Evolutionary conservation across 2,329 filamentous ascomycete genomes (phyloP).

Genomic region (Fusarium sp.): DNA sequence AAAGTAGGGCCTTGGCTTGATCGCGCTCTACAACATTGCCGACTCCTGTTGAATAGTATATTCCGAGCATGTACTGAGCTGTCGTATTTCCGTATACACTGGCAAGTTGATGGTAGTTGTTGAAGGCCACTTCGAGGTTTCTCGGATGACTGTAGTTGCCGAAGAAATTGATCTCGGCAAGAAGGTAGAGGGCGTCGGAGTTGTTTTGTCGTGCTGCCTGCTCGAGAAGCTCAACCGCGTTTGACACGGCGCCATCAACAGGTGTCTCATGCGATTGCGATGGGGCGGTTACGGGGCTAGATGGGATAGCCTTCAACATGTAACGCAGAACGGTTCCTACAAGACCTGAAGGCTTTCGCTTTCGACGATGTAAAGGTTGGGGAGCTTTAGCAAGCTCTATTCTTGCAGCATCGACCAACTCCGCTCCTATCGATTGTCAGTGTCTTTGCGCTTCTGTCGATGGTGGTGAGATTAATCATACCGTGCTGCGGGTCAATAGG

Average conservation of each 20-base stretch:
- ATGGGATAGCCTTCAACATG: conserved; percentile 61
- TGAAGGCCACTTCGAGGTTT: conserved; percentile 82
- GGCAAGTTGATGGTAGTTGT: conserved; percentile 83
- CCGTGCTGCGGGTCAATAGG: conserved; percentile 52
- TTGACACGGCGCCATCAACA: conserved; percentile 58
- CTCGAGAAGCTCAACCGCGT: conserved; percentile 64
- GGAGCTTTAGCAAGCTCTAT: conserved; percentile 63
- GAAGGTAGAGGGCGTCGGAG: conserved; percentile 86
- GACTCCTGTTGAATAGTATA: conserved; percentile 95
- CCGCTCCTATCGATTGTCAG: conserved; percentile 56
- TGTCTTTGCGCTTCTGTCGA: conserved; percentile 3
- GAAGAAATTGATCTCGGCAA: conserved; percentile 96
- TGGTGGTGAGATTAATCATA: conserved; percentile 40
- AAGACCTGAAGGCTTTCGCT: conserved; percentile 59
- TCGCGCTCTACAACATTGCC: conserved; percentile 83
- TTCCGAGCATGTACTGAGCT: conserved; percentile 93
- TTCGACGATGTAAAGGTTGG: conserved; percentile 56
- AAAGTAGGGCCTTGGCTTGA: conserved; percentile 90
- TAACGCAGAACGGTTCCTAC: conserved; percentile 56
- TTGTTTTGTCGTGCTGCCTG: conserved; percentile 67
- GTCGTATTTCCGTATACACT: conserved; percentile 84
- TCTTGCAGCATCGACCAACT: conserved; percentile 64
- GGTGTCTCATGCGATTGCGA: conserved; percentile 51
- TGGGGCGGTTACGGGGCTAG: conserved; percentile 60
- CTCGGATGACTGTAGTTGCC: conserved; percentile 91